phyloP scores from a whole-genome alignment of 305 asterid genomes.

The Fraxinus sp. region DNA sequence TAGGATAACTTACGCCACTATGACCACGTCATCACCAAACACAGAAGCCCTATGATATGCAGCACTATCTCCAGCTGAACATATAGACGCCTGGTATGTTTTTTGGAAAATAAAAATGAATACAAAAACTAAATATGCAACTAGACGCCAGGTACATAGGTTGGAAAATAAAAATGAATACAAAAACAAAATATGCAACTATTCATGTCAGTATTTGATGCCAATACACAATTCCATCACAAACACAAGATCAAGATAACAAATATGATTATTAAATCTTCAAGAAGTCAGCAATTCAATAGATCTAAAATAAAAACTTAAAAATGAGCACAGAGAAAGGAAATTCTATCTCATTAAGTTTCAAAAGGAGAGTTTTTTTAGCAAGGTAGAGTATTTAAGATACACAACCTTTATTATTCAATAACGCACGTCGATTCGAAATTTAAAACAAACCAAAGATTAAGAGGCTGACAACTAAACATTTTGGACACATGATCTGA shows the following conservation, averaged over 20 bases:
- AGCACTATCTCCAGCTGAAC: slow-evolving; percentile 85
- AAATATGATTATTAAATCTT: neutral
- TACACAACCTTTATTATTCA: neutral
- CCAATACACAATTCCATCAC: slow-evolving; percentile 1
- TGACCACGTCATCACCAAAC: slow-evolving; percentile 86
- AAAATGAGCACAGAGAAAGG: neutral
- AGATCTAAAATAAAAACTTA: neutral
- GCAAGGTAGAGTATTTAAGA: neutral
- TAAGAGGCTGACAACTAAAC: neutral
- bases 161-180: neutral
- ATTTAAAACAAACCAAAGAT: neutral
- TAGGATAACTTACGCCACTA: slow-evolving; percentile 73
- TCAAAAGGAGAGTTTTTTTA: neutral
- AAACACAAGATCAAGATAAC: slow-evolving; percentile 1
- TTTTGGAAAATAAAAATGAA: neutral
- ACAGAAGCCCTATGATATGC: slow-evolving; percentile 76
- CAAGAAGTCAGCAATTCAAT: neutral
- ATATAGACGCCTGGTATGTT: slow-evolving; percentile 60
- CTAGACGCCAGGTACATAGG: slow-evolving; percentile 50
- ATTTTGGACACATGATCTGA: neutral
- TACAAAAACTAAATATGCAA: no score
- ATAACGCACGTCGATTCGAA: neutral
- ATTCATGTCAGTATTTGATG: neutral
- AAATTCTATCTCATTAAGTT: neutral
- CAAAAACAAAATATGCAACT: neutral